Base-by-base conservation (phyloP, 1,139 yeast genomes). In the Kodamaea plutei region DNA sequence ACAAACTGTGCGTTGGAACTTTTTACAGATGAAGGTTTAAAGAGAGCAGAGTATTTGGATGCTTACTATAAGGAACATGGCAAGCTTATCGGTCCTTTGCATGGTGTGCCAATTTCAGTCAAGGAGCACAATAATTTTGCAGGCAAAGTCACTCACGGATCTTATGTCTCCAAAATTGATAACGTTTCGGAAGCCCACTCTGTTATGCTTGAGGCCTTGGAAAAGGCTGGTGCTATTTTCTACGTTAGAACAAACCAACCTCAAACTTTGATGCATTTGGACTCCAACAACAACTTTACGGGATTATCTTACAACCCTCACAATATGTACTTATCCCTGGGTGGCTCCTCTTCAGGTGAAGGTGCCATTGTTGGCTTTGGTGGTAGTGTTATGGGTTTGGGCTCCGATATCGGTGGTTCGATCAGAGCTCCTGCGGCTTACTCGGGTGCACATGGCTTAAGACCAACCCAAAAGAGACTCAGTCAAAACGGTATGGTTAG, bases 401-500 rank as follows among this genome's bases (percentile, higher is more conserved):
- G 91, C 12, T 72, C 84, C 24, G 93, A 83, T 54, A 81, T 83
- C 44, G 93, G 91, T 38, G 93, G 91, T 1, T 76, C 84, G 2
- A 78, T 83, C 41, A 70, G 91, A 49, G 78, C 72, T 6, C 93
- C 91, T 2, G 83, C 89, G 19, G 87, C 85, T 1, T 81, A 68
- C 49, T 70, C 79, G 28, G 87, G 87, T 15, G 55, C 73, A 37
- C 74, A 64, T 50, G 91, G 88, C 11, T 63, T 82, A 38, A 73
- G 84, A 55, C 89, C 89, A 25, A 66, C 85, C 6, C 61, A 81
- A 4, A 74, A 76, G 50, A 68, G 89, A 56, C 57, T 79, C 30
- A 68, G 82, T 6, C 40, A 48, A 11, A 31, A 50, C 56, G 79
- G 82, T 20, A 72, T 76, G 30, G 61, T 72, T 21, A 67, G 76